These are phyloP conservation scores for Ascochyta rabiei DNA, from an alignment of 2,329 filamentous ascomycete species.

Conservation along the genomic window DNA sequence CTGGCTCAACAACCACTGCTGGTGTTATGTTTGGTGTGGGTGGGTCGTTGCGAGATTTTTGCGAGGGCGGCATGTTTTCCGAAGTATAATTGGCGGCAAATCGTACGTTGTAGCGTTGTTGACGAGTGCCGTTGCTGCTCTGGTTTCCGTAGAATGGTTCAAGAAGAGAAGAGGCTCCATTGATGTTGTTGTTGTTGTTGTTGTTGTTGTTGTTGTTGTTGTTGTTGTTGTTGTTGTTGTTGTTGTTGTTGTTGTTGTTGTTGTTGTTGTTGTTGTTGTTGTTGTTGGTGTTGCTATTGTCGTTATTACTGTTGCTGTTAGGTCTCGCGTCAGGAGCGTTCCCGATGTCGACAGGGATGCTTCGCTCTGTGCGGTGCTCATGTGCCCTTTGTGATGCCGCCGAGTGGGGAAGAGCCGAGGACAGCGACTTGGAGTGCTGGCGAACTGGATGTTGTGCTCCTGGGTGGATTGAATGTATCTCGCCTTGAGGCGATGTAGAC, in stretches of 20 bases:
- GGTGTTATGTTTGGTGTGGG: constrained; percentile 11
- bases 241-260: constrained; percentile 16
- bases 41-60: constrained; percentile 26
- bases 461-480: constrained; percentile 5
- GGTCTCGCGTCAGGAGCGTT: constrained; percentile 9
- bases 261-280: constrained; percentile 15
- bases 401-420: background rate
- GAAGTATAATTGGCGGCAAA: constrained; percentile 30
- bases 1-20: constrained; percentile 6
- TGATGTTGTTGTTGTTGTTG: constrained; percentile 15
- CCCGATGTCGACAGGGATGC: constrained; percentile 4
- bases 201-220: constrained; percentile 16
- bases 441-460: constrained; percentile 5
- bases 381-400: constrained; percentile 18
- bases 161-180: constrained; percentile 11
- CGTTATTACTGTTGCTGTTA: constrained; percentile 13
- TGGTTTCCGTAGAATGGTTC: constrained; percentile 14
- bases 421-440: constrained; percentile 14
- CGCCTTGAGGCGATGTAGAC: constrained; percentile 9
- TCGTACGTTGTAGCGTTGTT: constrained; percentile 36
- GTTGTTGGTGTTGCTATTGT: too few relatives aligned
- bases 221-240: constrained; percentile 16
- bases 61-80: constrained; percentile 27
- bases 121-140: constrained; percentile 21
- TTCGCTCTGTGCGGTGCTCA: constrained; percentile 16